Percentiles rank a stretch among this genome's conserved stretches.
These are phyloP conservation scores for Echinosophora koreensis DNA, from an alignment of 306 rosid genomes.

Conservation along the genomic window DNA sequence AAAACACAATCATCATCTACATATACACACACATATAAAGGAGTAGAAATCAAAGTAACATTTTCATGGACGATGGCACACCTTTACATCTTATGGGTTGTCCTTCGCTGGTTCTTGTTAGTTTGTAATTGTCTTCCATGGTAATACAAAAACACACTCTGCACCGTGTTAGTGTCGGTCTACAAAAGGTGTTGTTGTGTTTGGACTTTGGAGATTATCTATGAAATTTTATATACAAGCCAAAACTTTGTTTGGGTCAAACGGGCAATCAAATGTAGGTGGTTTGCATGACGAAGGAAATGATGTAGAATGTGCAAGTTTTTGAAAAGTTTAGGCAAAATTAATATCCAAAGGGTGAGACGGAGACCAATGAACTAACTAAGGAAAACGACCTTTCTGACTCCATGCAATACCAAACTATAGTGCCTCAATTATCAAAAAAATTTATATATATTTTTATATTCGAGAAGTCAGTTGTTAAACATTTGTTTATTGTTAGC, in stretches of 20 bases:
- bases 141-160: neutral
- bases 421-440: too few relatives aligned
- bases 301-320: too few relatives aligned
- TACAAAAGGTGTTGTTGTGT: too few relatives aligned
- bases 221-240: neutral
- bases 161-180: neutral
- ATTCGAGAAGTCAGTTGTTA: too few relatives aligned
- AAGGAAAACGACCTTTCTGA: too few relatives aligned
- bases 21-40: neutral
- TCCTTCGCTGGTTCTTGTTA: constrained; percentile 48
- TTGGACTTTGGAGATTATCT: neutral
- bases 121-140: constrained; percentile 65
- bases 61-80: constrained; percentile 14
- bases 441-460: too few relatives aligned
- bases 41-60: neutral
- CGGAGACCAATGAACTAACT: too few relatives aligned
- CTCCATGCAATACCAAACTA: too few relatives aligned
- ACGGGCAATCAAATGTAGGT: neutral
- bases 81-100: constrained; percentile 80
- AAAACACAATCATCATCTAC: neutral
- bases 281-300: too few relatives aligned
- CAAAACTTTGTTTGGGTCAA: neutral
- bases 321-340: too few relatives aligned
- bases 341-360: too few relatives aligned
- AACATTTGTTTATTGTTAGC: too few relatives aligned